Base-by-base conservation (phyloP, 1,284 basidiomycete genomes). In the Schizophyllum amplum region DNA sequence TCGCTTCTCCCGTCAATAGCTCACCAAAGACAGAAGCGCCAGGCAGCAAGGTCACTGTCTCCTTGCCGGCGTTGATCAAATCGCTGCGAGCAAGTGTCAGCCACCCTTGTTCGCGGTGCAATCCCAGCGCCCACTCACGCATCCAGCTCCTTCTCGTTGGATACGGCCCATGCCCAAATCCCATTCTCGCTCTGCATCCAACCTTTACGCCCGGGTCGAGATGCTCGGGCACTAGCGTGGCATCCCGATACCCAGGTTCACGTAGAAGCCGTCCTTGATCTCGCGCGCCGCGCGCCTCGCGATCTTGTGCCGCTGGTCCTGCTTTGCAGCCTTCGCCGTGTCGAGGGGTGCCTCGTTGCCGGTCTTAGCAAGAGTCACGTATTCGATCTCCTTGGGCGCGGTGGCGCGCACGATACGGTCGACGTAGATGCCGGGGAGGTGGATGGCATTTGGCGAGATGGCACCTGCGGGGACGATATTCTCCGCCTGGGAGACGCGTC, bases 111-210 rank as follows among this genome's bases (percentile, higher is more conserved):
- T 59, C 51, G 62, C 55, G 52, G 5, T 25, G 24, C 26, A 27
- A 58, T 48, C 24, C 42, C 23, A 51, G n/a, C n/a, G n/a, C n/a
- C 23, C 42, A 79, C 89, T 75, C 65, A 92, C 90, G 91, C 83
- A 70, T 97, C 94, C n/a, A 96, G 80, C 69, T 95, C 79, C 46
- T 89, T 82, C 71, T 85, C 78, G 90, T 90, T 17, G 94, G 94
- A 70, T 94, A 96, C 48, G 94, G 93, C 1, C 94, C 92, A 97
- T 94, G 52, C 93, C 94, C 61, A 98, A 77, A 97, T 90, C 58
- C 94, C 94, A 66, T 98, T 98, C 78, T 98, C 94, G 66, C 90
- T 93, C 71, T 98, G 94, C 65, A 95, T 69, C 90, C 92, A 94
- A 97, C 92, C 55, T 82, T 83, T n/a, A 92, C 85, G 54, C 84